phyloP scores from a whole-genome alignment of 257 asterid species.

The Salvia hispanica region DNA sequence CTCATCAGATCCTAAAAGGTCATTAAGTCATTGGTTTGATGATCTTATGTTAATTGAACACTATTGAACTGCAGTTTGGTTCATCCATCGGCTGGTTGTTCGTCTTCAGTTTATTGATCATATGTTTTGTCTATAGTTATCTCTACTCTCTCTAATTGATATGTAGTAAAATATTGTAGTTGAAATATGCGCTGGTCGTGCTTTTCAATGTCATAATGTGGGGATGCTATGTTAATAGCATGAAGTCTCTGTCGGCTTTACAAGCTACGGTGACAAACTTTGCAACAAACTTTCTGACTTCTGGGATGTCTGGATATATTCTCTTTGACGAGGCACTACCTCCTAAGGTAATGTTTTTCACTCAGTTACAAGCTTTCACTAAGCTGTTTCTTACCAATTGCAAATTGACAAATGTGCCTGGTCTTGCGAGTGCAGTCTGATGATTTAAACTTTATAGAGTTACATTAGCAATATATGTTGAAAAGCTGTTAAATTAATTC shows the following conservation, averaged over 20 bases:
- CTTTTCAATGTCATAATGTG: conserved; percentile 77
- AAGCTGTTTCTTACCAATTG: conserved; percentile 10
- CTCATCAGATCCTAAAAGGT: neutral
- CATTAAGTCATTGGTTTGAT: neutral
- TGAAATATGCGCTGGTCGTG: conserved; percentile 68
- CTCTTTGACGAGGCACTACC: conserved; percentile 70
- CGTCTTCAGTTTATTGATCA: conserved; percentile 15
- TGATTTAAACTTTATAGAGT: conserved; percentile 4
- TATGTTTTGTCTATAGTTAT: neutral
- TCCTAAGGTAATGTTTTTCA: conserved; percentile 51
- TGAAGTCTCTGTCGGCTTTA: conserved; percentile 80
- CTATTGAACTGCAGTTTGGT: neutral
- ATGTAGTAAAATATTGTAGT: conserved; percentile 45
- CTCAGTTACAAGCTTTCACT: conserved; percentile 8
- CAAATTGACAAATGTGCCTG: neutral
- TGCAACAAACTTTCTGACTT: conserved; percentile 76
- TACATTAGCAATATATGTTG: neutral
- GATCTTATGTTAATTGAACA: neutral
- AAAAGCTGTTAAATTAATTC: neutral
- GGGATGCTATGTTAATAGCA: conserved; percentile 94
- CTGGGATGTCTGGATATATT: conserved; percentile 85
- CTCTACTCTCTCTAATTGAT: conserved; percentile 21
- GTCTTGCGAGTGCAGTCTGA: neutral
- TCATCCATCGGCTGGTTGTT: neutral
- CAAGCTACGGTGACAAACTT: conserved; percentile 95